Evolutionary conservation across 768 basidiomycete species (phyloP).

Genomic region (Suillus hirtellus): DNA sequence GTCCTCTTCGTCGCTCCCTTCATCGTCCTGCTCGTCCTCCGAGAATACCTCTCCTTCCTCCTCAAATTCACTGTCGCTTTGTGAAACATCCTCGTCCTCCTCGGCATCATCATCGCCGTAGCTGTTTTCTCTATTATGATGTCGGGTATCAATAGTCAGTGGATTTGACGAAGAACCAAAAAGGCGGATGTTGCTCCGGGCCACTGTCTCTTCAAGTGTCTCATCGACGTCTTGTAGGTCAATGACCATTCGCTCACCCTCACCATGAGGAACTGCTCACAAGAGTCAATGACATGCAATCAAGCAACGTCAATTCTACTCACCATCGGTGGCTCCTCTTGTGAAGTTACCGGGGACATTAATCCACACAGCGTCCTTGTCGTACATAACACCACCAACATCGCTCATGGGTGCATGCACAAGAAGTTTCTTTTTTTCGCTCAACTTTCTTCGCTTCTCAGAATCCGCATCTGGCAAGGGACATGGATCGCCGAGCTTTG

Average conservation of each 20-base stretch:
- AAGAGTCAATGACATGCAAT: background rate
- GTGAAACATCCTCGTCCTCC: constrained; percentile 30
- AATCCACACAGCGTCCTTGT: constrained; percentile 98
- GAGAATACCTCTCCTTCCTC: constrained; percentile 28
- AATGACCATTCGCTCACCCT: constrained; percentile 98
- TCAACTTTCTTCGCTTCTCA: constrained; percentile 89
- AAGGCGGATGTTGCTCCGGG: constrained; percentile 78
- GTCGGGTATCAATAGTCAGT: constrained; percentile 46
- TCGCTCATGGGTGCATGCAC: constrained; percentile 99
- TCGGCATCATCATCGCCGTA: constrained; percentile 35
- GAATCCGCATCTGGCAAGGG: constrained; percentile 89
- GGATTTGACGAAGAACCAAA: constrained; percentile 79
- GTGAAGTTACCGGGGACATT: constrained; percentile 97
- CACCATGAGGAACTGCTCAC: constrained; percentile 71
- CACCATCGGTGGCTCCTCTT: constrained; percentile 67
- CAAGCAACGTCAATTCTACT: constrained; percentile 18
- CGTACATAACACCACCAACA: constrained; percentile 93
- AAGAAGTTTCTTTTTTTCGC: constrained; percentile 90
- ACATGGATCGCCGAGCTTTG: constrained; percentile 88
- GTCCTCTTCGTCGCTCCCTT: constrained; percentile 12
- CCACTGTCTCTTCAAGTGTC: constrained; percentile 84
- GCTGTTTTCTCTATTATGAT: constrained; percentile 36
- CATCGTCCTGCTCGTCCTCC: constrained; percentile 24
- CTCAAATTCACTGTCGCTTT: constrained; percentile 29
- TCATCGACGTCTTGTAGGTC: constrained; percentile 83